phyloP scores from a whole-genome alignment of 2,329 filamentous ascomycete species.

The Hymenoscyphus scutula region DNA sequence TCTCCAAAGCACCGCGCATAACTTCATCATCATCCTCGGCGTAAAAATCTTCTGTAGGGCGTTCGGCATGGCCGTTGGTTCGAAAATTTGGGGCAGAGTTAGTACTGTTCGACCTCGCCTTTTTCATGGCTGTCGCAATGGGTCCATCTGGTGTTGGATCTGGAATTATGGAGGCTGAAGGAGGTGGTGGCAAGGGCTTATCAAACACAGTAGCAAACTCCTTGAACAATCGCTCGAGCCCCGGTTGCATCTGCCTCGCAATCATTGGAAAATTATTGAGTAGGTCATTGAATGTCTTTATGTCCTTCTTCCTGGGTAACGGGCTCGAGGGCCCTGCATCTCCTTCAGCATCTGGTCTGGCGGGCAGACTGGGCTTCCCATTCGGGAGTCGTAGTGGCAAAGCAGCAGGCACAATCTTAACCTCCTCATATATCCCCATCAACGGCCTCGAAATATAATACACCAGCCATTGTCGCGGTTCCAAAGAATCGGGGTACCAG shows the following conservation, averaged over 20 bases:
- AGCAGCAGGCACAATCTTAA: slow-evolving; percentile 66
- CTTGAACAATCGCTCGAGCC: slow-evolving; percentile 82
- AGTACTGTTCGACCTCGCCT: slow-evolving; percentile 52
- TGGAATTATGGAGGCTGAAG: slow-evolving; percentile 57
- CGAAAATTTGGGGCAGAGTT: slow-evolving; percentile 32
- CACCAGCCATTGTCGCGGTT: slow-evolving; percentile 90
- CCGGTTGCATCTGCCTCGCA: slow-evolving; percentile 90
- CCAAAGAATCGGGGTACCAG: slow-evolving; percentile 86
- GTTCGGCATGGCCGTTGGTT: slow-evolving; percentile 39
- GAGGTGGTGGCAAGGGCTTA: slow-evolving; percentile 76
- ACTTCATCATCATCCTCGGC: slow-evolving; percentile 88
- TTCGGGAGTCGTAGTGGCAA: slow-evolving; percentile 46
- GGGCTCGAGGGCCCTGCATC: slow-evolving; percentile 33
- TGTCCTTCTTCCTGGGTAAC: slow-evolving; percentile 76
- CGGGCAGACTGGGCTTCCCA: slow-evolving; percentile 27
- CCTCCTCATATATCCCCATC: slow-evolving; percentile 77
- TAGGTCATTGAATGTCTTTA: slow-evolving; percentile 86
- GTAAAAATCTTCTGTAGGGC: slow-evolving; percentile 58
- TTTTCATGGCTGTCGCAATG: slow-evolving; percentile 53
- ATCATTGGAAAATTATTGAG: slow-evolving; percentile 93
- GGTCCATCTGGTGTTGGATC: slow-evolving; percentile 58
- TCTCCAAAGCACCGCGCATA: slow-evolving; percentile 86
- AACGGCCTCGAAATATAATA: slow-evolving; percentile 94
- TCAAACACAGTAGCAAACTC: slow-evolving; percentile 87
- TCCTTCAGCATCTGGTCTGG: slow-evolving; percentile 18